Base-by-base conservation (phyloP, 2,329 filamentous ascomycete genomes). In the Sordariomycetes sp. region DNA sequence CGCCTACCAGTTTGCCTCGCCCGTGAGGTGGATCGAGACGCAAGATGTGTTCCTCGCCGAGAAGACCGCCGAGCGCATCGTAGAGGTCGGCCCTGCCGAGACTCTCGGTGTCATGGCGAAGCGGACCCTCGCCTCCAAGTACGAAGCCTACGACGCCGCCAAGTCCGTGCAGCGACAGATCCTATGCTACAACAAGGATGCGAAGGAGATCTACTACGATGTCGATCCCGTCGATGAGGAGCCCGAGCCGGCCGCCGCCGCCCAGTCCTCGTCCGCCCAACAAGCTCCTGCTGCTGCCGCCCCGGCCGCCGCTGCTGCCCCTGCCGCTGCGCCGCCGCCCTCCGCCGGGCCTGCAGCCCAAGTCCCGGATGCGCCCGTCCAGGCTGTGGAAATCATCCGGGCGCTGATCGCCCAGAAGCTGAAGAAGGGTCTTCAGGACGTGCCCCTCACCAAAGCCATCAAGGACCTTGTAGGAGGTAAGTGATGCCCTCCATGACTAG, bases 191-290 rank as follows among this genome's bases (percentile, higher is more conserved):
- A 97, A 96, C 80, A 99, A 99, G 75, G 94, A 99, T 70, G 89
- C 91, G 59, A 97, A 97, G 73, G 94, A 99, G 74, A 99, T 99
- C 64, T 99, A 99, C 79, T 99, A 99, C 74, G 93, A 97, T 70
- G 92, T 96, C 52, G 94, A 99, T 69, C 94, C 94, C 0, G 79
- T 96, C 34, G 90, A 95, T 68, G 94, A 99, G 59, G 94, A 97
- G 73, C 82, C 88, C 53, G 87, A 88, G 68, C 71, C 77, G 14
- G 74, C 79, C 25, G 69, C 74, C 61, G 70, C 80, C 57, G 70
- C 77, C 18, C 69, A 79, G 43, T 69, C 80, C 54, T 68, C 79
- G 6, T 68, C 79, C 46, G 73, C 81, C 28, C 72, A 84, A 35
- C 74, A 81, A 34, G 77, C 83, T 7, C 72, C 82, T 52, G 72